Percentiles rank a stretch among this genome's conserved stretches.
These are phyloP conservation scores for Calonectria pseudoturangicola DNA, from an alignment of 2,329 filamentous ascomycete genomes.

Conservation along the genomic window DNA sequence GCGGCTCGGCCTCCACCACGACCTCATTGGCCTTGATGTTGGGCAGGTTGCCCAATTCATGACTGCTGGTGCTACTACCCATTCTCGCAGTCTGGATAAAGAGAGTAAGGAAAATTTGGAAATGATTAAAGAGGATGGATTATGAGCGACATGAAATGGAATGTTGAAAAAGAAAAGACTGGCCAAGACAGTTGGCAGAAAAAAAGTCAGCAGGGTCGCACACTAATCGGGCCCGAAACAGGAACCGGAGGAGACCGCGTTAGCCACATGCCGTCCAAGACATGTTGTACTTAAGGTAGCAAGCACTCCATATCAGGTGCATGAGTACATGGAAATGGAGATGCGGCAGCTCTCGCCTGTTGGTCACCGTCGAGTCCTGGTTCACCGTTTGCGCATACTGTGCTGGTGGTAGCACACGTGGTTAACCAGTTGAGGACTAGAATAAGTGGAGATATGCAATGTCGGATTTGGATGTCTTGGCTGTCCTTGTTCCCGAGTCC, in stretches of 20 bases:
- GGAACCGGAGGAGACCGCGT: background rate
- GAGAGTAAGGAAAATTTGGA: background rate
- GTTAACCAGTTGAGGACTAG: background rate
- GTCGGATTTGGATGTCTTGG: conserved; percentile 9
- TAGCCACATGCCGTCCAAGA: background rate
- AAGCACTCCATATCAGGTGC: background rate
- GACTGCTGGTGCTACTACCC: conserved; percentile 47
- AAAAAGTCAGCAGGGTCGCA: background rate
- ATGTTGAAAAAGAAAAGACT: background rate
- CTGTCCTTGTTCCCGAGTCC: background rate
- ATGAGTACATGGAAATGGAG: conserved; percentile 2
- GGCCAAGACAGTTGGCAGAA: background rate
- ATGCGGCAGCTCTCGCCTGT: background rate
- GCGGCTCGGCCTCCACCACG: conserved; percentile 42
- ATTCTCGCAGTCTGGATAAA: conserved; percentile 38
- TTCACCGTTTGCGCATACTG: conserved; percentile 12
- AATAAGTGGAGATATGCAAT: conserved; percentile 26
- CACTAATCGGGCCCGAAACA: background rate
- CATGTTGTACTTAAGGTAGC: background rate
- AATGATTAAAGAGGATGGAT: conserved; percentile 15
- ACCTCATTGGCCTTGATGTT: conserved; percentile 39
- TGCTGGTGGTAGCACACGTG: background rate
- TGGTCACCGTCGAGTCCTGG: background rate
- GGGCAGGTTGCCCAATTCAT: conserved; percentile 51
- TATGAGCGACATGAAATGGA: background rate